These are phyloP conservation scores for Calocera viscosa DNA, from an alignment of 768 basidiomycete species.

Conservation along the genomic window DNA sequence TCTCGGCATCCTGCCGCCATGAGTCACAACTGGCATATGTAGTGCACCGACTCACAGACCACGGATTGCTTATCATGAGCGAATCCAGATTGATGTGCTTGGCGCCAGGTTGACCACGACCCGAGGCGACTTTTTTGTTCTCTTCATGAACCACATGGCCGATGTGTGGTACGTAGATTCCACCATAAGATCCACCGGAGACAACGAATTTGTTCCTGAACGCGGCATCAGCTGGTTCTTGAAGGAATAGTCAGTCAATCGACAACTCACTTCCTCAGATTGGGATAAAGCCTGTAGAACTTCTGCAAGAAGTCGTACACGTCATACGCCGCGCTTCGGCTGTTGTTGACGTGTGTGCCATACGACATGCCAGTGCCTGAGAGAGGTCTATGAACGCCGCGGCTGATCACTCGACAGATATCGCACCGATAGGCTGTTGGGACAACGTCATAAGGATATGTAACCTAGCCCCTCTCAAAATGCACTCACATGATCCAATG, in stretches of 20 bases:
- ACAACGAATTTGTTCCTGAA: slow-evolving; percentile 20
- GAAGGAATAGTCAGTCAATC: not conserved
- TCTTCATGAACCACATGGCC: slow-evolving; percentile 29
- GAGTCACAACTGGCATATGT: not conserved
- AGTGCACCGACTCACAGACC: slow-evolving; percentile 13
- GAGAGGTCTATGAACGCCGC: not conserved
- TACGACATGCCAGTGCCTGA: slow-evolving; percentile 28
- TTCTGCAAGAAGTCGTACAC: slow-evolving; percentile 31
- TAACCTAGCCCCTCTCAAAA: not conserved
- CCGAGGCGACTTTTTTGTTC: slow-evolving; percentile 22
- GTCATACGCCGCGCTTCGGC: slow-evolving; percentile 25
- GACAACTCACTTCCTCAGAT: slow-evolving; percentile 12
- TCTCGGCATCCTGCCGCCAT: slow-evolving; percentile 21
- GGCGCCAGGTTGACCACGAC: slow-evolving; percentile 19
- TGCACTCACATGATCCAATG: slow-evolving; percentile 14
- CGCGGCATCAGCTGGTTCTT: not conserved
- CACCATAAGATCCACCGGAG: slow-evolving; percentile 29
- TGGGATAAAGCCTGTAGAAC: slow-evolving; percentile 25
- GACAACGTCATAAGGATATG: not conserved
- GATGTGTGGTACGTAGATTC: slow-evolving; percentile 29
- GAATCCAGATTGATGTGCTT: slow-evolving; percentile 27
- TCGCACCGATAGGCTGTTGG: slow-evolving; percentile 24
- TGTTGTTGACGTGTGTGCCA: slow-evolving; percentile 27
- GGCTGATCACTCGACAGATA: not conserved
- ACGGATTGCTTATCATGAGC: slow-evolving; percentile 27